Base-by-base conservation (phyloP, 106 monocot species). In the Platanthera guangdongensis region DNA sequence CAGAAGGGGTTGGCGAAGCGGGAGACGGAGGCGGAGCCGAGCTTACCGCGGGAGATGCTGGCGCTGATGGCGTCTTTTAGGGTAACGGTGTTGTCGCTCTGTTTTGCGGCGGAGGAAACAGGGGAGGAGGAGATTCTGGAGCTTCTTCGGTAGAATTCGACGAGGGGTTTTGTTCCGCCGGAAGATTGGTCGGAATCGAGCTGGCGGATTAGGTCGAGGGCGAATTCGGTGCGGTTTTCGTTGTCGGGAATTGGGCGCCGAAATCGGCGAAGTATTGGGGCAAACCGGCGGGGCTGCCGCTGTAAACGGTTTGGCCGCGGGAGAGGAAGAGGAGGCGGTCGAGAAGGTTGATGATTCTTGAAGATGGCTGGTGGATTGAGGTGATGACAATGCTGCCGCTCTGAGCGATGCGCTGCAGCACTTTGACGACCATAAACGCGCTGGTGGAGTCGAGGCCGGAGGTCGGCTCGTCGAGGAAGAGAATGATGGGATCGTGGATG, bases 391-490 rank as follows among this genome's bases (percentile, higher is more conserved):
- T 76, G 82, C 95, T 95, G 22, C 95, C 95, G 68, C 88, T 90
- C n/a, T 84, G 83, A 1, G 95, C 95, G 73, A 95, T 95, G 39
- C 82, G 75, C 81, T 93, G 86, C 57, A 95, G 83, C 4, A 95
- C 92, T 71, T 90, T 85, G 25, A 91, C 93, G 68, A 96, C 88
- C 93, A 95, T 95, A 82, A 89, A 95, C 11, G 95, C 95, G 55
- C 84, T 85, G 55, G 95, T 95, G 52, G 95, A 95, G 82, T 95
- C 95, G 16, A 95, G 85, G 53, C 95, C 95, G 68, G 95, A 95
- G 21, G 95, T 95, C 14, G 95, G 95, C 79, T 96, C 95, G 76
- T 96, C 95, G 28, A 96, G 88, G 83, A 96, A 96, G 51, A 91
- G 84, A 6, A 96, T 30, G 46, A 96, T 93, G 10, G 95, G 95